These are phyloP conservation scores for Paspalum vaginatum DNA, from an alignment of 176 grass and related monocot species.

Conservation along the genomic window DNA sequence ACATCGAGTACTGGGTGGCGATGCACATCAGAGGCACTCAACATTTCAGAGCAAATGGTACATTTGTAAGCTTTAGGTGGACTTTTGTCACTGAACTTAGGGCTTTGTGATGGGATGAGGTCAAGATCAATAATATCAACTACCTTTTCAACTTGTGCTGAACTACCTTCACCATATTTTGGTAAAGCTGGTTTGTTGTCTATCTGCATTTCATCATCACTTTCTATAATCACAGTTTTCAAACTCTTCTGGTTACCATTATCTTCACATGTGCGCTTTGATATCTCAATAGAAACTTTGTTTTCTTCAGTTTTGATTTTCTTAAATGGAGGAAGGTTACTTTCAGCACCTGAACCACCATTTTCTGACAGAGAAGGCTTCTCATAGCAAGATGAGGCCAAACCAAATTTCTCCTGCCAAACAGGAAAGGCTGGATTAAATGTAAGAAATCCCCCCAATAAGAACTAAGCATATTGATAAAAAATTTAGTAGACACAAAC, in stretches of 20 bases:
- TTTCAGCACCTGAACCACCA: conserved; percentile 37
- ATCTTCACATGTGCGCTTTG: conserved; percentile 61
- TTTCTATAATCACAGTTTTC: conserved; percentile 63
- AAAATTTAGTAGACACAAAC: background rate
- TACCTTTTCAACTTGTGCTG: conserved; percentile 50
- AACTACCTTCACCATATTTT: conserved; percentile 34
- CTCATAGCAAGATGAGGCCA: conserved; percentile 41
- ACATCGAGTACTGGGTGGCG: conserved; percentile 86
- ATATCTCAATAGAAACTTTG: conserved; percentile 25
- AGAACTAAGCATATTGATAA: conserved; percentile 17
- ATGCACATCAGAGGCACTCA: conserved; percentile 79
- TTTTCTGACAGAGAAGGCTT: conserved; percentile 41
- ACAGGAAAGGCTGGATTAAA: conserved; percentile 33
- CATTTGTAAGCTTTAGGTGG: conserved; percentile 59
- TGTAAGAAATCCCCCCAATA: conserved; percentile 24
- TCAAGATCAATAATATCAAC: conserved; percentile 82
- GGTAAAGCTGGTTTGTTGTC: conserved; percentile 36
- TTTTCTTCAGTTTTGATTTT: conserved; percentile 43
- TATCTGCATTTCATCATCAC: conserved; percentile 66
- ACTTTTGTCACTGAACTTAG: conserved; percentile 30
- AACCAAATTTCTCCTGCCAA: conserved; percentile 46
- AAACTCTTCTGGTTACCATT: conserved; percentile 57
- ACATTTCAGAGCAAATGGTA: conserved; percentile 70
- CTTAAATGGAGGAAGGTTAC: conserved; percentile 31
- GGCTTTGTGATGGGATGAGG: conserved; percentile 53